These are phyloP conservation scores for Rhodotorula sp. DNA, from an alignment of 1,284 basidiomycete genomes.

Conservation along the genomic window DNA sequence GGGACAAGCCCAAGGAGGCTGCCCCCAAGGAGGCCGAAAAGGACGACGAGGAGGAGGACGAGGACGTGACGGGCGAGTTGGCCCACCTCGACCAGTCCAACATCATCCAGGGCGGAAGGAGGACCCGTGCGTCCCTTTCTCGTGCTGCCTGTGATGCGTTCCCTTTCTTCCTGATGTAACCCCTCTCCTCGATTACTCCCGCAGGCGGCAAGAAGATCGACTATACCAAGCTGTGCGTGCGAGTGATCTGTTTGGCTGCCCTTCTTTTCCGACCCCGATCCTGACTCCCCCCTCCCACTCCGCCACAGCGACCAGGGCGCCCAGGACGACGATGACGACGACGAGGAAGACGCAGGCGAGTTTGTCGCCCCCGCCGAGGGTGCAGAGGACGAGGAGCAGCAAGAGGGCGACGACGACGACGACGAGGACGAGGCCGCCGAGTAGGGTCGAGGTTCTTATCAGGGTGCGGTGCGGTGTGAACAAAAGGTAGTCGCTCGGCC, in stretches of 20 bases:
- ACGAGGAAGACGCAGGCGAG: constrained; percentile 22
- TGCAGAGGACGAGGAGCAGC: constrained; percentile 17
- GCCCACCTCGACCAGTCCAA: constrained; percentile 30
- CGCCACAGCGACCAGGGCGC: constrained; percentile 9
- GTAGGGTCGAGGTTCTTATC: neutral
- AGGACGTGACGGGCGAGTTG: constrained; percentile 32
- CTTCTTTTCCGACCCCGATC: neutral
- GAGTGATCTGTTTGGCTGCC: neutral
- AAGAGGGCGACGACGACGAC: constrained; percentile 23
- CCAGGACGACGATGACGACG: constrained; percentile 17
- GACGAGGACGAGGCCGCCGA: constrained; percentile 14
- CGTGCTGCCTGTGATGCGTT: neutral
- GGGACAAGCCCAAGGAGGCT: neutral
- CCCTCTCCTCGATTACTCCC: neutral
- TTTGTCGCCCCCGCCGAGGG: constrained; percentile 12
- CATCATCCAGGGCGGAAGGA: constrained; percentile 30
- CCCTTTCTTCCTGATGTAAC: neutral
- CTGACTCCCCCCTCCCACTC: too few relatives aligned
- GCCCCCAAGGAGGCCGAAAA: neutral
- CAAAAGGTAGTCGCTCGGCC: neutral
- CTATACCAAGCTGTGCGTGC: constrained; percentile 14
- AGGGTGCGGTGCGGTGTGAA: neutral
- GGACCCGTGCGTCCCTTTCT: constrained; percentile 18
- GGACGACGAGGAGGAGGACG: constrained; percentile 15
- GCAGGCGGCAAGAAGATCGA: constrained; percentile 34